Evolutionary conservation across 2,329 filamentous ascomycete genomes (phyloP).

Genomic region (Diaporthe sp.): DNA sequence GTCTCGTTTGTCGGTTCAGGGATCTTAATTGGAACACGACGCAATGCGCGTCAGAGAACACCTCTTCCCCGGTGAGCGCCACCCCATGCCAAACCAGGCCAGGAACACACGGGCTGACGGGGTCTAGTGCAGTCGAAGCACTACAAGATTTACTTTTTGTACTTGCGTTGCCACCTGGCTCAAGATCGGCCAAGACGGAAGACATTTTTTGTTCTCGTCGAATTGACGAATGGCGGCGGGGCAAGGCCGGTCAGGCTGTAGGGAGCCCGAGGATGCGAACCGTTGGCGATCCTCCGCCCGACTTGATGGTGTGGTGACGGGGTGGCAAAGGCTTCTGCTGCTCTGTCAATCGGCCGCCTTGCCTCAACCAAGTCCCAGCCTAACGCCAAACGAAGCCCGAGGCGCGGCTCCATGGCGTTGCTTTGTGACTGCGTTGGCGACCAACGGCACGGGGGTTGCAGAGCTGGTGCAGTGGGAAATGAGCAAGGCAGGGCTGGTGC

Average conservation of each 20-base stretch:
- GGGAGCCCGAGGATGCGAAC: constrained; percentile 17
- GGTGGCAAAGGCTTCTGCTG: constrained; percentile 4
- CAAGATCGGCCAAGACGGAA: not conserved
- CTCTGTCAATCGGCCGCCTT: not conserved
- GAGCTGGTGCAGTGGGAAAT: constrained; percentile 15
- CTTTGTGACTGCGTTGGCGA: not conserved
- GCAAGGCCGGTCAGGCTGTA: constrained; percentile 21
- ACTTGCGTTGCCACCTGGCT: not conserved
- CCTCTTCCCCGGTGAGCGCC: constrained; percentile 27
- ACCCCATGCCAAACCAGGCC: constrained; percentile 24
- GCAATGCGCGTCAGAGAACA: constrained; percentile 32
- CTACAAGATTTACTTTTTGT: constrained; percentile 20
- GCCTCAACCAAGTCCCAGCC: not conserved
- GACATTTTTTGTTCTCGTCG: not conserved
- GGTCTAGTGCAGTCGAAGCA: not conserved
- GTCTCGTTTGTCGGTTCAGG: constrained; percentile 30
- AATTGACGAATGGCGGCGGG: constrained; percentile 30
- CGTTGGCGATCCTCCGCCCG: constrained; percentile 4
- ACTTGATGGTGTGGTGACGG: not conserved
- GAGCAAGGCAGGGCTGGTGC: constrained; percentile 31
- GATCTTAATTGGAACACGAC: constrained; percentile 37
- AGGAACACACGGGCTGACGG: constrained; percentile 5
- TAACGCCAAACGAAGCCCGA: not conserved
- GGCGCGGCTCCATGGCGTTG: not conserved
- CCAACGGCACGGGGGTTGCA: not conserved